Evolutionary conservation across 2,329 filamentous ascomycete genomes (phyloP), one percentile per base, ranked within the genome.

Genomic region (Cercospora nicotianae): DNA sequence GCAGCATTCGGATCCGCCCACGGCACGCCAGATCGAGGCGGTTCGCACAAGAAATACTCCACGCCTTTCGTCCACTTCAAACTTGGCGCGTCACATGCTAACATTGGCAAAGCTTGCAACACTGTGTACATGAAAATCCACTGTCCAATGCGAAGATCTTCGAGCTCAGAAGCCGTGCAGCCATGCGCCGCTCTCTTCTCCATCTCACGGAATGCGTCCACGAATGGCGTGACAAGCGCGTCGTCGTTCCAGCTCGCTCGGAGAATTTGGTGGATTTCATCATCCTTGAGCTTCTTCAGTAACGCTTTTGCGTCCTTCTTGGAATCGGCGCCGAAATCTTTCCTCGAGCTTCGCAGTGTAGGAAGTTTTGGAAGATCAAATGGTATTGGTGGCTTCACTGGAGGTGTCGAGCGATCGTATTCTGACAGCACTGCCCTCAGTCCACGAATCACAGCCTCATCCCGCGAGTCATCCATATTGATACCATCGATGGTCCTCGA

Each of bases 371-470:
- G 94, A 4, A 92, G 84, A 77, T 98, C 94, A 75, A 94, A 98
- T 0, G 95, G 94, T 65, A 98, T 89, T 0, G 94, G 93, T 0
- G 95, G 95, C 67, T 94, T 87, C 0, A 98, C 93, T 0, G 95
- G 95, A 1, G 94, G 93, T 13, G 90, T 92, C 8, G 91, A 94
- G 68, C 91, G 88, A 77, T 99, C 95, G 75, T 93, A 97, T 80
- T 98, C 94, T 72, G 87, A 89, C 70, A 97, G 84, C 12, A 97
- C 87, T 70, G 89, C 90, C 64, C 94, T 89, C 57, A 98, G 83
- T 1, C 91, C 92, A 45, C 89, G 86, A 28, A 88, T 83, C 10
- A 87, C 85, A 26, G 90, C 86, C 69, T 90, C 87, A 23, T 85
- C 82, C 12, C 82, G 80, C 3, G 82, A 78, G 10, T 83, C 80